Conservation (phyloP, 179 eudicot genomes). For the Carnegiea gigantea region DNA sequence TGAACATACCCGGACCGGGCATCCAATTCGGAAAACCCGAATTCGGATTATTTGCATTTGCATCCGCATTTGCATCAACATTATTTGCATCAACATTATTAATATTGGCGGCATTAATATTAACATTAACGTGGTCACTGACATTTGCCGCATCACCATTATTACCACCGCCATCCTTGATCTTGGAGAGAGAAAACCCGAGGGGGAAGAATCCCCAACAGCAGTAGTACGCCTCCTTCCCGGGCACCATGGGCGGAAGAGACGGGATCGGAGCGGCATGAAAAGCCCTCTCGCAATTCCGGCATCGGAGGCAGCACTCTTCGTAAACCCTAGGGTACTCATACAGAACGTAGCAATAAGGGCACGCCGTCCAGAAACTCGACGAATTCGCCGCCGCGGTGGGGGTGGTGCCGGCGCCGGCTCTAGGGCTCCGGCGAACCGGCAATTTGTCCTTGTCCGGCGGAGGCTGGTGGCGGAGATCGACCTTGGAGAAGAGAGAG, state of each 20-base stretch:
- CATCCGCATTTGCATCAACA: neutral
- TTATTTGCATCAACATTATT: neutral
- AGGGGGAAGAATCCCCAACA: slow-evolving; percentile 87
- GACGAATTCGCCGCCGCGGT: neutral
- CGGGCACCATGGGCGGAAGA: slow-evolving; percentile 70
- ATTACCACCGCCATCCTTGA: slow-evolving; percentile 6
- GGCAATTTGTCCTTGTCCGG: slow-evolving; percentile 44
- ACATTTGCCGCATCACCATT: neutral
- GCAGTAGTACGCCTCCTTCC: slow-evolving; percentile 80
- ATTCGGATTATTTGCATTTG: slow-evolving; percentile 12
- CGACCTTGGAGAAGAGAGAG: slow-evolving; percentile 39
- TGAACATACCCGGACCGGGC: slow-evolving; percentile 57
- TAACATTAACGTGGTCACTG: neutral
- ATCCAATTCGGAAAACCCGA: slow-evolving; percentile 53
- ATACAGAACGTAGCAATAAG: slow-evolving; percentile 73
- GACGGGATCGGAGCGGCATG: slow-evolving; percentile 51
- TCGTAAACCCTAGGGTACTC: slow-evolving; percentile 65
- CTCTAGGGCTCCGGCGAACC: slow-evolving; percentile 41
- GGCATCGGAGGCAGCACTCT: slow-evolving; percentile 71
- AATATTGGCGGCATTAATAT: neutral
- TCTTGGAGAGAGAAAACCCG: slow-evolving; percentile 40
- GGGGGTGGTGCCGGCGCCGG: neutral
- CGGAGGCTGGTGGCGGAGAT: slow-evolving; percentile 33
- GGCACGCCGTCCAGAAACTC: slow-evolving; percentile 85
- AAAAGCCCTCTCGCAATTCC: slow-evolving; percentile 69